Base-by-base conservation (phyloP, 305 asterid genomes). In the Fraxinus sp. region DNA sequence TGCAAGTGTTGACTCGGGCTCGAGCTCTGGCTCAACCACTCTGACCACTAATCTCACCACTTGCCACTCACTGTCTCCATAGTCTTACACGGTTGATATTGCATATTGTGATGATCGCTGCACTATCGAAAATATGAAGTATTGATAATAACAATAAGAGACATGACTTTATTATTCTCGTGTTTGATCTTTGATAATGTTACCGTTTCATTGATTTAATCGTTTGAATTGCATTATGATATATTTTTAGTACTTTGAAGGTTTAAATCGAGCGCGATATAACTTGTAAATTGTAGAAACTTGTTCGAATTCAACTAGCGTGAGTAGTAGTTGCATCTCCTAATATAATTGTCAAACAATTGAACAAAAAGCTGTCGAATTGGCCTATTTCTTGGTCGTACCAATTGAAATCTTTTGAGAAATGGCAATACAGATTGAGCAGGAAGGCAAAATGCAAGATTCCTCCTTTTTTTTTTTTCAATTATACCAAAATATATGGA, bases 51-150 rank as follows among this genome's bases (percentile, higher is more conserved):
- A 6, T 80, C 80, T 85, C 78, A 80, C 75, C 73, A 28, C 64
- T 33, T 88, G 77, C 83, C 87, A 46, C 86, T 83, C 74, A 35
- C 77, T 30, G 77, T 1, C 33, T 74, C 76, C 35, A 32, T 71
- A 71, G 76, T 14, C 26, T 13, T 13, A 30, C 76, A 71, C 76
- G 24, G 43, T 13, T 32, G 13, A 32, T 32, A 14, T 14, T 32
- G 13, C 33, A 70, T 30, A 14, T 0, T 32, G 43, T 28, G 32
- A 28, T 71, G 43, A 32, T 71, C 43, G 14, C 24, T 32, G 43
- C 43, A 71, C 76, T 71, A 71, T 30, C 26, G 32, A 71, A 70
- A 71, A 14, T 5, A 32, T 14, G 22, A 32, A 32, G 43, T 30
- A 32, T 32, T 66, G 7, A 11, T 30, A 70, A 26, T 70, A 70